These are phyloP conservation scores for Fistulinella prunicolor DNA, from an alignment of 768 basidiomycete species.

Conservation along the genomic window DNA sequence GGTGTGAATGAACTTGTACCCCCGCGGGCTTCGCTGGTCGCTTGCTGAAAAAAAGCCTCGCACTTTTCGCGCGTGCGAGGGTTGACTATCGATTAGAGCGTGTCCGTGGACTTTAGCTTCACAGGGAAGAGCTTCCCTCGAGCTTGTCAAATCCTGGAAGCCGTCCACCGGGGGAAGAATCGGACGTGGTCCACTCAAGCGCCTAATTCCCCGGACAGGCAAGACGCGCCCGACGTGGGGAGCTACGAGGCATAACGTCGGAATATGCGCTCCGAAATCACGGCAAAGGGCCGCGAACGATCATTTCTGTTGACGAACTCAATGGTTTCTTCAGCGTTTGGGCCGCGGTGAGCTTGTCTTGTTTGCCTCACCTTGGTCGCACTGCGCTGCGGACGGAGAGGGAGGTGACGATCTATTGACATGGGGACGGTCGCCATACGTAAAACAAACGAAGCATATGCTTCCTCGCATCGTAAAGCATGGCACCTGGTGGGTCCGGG, in stretches of 20 bases:
- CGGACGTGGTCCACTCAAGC: constrained; percentile 3
- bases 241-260: constrained; percentile 3
- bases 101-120: constrained; percentile 17
- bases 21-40: constrained; percentile 20
- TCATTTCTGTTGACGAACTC: not conserved
- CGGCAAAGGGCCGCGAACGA: constrained; percentile 3
- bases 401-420: constrained; percentile 8
- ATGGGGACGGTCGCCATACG: constrained; percentile 17
- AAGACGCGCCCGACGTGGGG: constrained; percentile 3
- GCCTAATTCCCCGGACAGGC: constrained; percentile 23
- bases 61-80: constrained; percentile 16
- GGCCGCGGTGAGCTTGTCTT: constrained; percentile 1
- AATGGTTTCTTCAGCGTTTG: not conserved
- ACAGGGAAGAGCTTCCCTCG: constrained; percentile 2
- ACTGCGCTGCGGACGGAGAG: constrained; percentile 13
- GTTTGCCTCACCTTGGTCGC: constrained; percentile 14
- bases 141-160: constrained; percentile 16
- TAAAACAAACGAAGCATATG: constrained; percentile 5
- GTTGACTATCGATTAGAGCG: constrained; percentile 7
- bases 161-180: constrained; percentile 8
- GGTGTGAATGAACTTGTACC: constrained; percentile 5
- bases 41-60: constrained; percentile 17
- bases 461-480: not conserved
- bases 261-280: constrained; percentile 13
- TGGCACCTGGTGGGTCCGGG: not conserved